phyloP scores from a whole-genome alignment of 306 rosid species.

The Cicer arietinum region DNA sequence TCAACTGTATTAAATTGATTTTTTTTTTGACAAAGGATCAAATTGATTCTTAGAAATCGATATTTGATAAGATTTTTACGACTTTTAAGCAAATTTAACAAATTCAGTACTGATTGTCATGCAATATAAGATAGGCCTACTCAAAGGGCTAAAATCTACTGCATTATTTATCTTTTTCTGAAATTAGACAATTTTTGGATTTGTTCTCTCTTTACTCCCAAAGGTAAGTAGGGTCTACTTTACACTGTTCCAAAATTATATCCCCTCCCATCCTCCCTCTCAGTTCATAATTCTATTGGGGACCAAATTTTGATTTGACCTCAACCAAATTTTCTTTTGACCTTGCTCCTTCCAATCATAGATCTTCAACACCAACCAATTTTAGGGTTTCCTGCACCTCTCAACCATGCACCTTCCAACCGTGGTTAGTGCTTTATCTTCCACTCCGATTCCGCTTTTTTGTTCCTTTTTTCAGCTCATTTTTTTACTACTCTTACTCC shows the following conservation, averaged over 20 bases:
- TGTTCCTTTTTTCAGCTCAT: not conserved
- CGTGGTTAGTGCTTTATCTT: slow-evolving; percentile 35
- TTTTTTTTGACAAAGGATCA: too few species aligned
- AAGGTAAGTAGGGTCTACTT: slow-evolving; percentile 15
- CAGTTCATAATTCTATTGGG: not conserved
- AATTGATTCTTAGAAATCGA: too few species aligned
- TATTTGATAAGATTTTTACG: too few species aligned
- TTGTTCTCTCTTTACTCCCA: too few species aligned
- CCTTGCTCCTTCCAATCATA: not conserved
- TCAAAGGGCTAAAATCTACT: too few species aligned
- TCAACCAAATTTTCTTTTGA: slow-evolving; percentile 28
- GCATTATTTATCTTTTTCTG: too few species aligned
- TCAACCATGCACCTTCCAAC: not conserved
- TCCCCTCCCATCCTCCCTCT: not conserved
- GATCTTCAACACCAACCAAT: slow-evolving; percentile 8
- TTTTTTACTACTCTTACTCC: not conserved
- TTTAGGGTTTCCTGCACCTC: slow-evolving; percentile 19
- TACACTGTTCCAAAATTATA: not conserved
- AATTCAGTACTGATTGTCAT: too few species aligned
- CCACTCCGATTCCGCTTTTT: slow-evolving; percentile 1
- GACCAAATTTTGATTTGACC: slow-evolving; percentile 18
- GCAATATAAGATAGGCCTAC: too few species aligned
- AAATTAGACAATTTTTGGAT: too few species aligned
- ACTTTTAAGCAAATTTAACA: too few species aligned
- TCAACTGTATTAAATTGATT: too few species aligned